These are phyloP conservation scores for Funneliformis geosporum DNA, from an alignment of 192 early-diverging fungal species.

Conservation along the genomic window DNA sequence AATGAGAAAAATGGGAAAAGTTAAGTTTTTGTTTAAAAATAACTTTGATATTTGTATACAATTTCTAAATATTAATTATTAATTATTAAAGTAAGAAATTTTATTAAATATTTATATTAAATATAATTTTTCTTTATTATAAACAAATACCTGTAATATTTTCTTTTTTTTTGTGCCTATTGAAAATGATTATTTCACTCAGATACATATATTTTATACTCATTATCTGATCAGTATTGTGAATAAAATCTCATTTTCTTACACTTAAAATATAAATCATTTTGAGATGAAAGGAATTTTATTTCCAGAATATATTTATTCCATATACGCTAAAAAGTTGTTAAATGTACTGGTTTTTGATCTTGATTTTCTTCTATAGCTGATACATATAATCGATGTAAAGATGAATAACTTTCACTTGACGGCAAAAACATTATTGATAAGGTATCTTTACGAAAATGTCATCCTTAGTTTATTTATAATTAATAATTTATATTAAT, in stretches of 20 bases:
- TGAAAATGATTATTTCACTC: not conserved
- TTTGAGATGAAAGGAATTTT: not conserved
- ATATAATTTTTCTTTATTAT: not conserved
- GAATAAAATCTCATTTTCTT: constrained; percentile 1
- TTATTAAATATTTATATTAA: not conserved
- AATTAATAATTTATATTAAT: not conserved
- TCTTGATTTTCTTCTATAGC: not conserved
- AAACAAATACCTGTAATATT: constrained; percentile 3
- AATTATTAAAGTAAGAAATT: not conserved
- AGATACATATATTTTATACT: not conserved
- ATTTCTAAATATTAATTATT: constrained; percentile 8
- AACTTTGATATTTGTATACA: constrained; percentile 5
- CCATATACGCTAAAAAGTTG: not conserved
- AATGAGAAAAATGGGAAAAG: not conserved
- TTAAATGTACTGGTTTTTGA: not conserved
- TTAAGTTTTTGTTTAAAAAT: not conserved
- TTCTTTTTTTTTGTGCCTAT: not conserved
- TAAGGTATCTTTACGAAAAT: constrained; percentile 3
- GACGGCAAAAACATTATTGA: not conserved
- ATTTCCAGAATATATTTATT: not conserved
- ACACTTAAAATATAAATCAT: constrained; percentile 8
- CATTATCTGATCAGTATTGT: not conserved
- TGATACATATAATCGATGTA: constrained; percentile 1
- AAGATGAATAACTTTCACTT: not conserved
- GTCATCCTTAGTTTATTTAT: not conserved